Evolutionary conservation across 441 rosid genomes (phyloP), one percentile per base, ranked within the genome.

Genomic region (Metrosideros polymorpha): DNA sequence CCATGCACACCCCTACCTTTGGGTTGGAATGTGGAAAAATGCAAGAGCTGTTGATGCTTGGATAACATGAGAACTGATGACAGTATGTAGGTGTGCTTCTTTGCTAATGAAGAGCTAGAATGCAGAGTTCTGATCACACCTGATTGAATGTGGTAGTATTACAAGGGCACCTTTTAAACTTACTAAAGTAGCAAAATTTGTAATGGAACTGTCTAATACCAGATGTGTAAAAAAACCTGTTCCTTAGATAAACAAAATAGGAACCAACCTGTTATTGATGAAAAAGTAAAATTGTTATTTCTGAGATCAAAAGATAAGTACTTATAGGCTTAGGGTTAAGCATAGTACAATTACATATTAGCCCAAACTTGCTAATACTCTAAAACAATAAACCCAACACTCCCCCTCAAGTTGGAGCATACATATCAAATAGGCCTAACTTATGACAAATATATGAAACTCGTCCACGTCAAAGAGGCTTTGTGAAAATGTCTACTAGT

Each of bases 1-100:
- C n/a, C n/a, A n/a, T n/a, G n/a, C n/a, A n/a, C n/a, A n/a, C 93
- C 79, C 92, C 91, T 53, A 95, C 90, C 91, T 96, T 98, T 6
- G 90, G 92, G 63, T 93, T 49, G 98, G 97, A 85, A 97, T 95
- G 86, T 97, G 99, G 93, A 97, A 97, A 88, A 97, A 97, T 51
- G 94, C 93, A 85, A 97, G 49, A 13, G 95, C 94, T 27, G 96
- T 61, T 82, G 84, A 87, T 89, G 83, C 71, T 47, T 55, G 39
- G 84, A 71, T 15, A 88, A 85, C 86, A 86, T 47, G 47, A 45
- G 7, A 85, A 86, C 57, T 5, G 35, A 52, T 29, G 35, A 25
- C 30, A 71, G 47, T 35, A 39, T 19, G n/a, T 25, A 39, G 47
- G 43, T 22, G 47, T 22, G 17, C 47, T 22, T 71, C 39, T 24